Conservation (phyloP, 192 early-diverging fungal species). For the Umbelopsis ramanniana region DNA sequence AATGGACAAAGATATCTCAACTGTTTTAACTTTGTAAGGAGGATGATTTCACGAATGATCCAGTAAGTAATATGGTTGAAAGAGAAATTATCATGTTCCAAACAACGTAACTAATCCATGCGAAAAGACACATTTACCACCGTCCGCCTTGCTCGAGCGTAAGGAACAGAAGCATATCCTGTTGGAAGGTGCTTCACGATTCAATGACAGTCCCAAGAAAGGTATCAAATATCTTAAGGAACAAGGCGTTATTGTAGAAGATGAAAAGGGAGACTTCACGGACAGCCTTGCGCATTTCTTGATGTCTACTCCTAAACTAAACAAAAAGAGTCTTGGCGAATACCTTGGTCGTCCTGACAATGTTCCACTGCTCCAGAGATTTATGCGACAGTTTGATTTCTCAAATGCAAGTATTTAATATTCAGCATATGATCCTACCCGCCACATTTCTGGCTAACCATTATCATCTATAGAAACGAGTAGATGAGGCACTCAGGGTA, state of each 20-base stretch:
- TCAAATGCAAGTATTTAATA: slow-evolving; percentile 58
- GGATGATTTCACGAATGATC: neutral
- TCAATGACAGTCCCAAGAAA: slow-evolving; percentile 87
- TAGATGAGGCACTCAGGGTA: slow-evolving; percentile 93
- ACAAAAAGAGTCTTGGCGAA: slow-evolving; percentile 88
- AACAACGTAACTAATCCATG: neutral
- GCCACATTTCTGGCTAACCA: neutral
- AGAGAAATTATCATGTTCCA: neutral
- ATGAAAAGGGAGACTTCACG: slow-evolving; percentile 52
- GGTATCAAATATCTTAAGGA: slow-evolving; percentile 83
- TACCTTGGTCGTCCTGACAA: slow-evolving; percentile 88
- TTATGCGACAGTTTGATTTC: slow-evolving; percentile 89
- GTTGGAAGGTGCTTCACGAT: slow-evolving; percentile 75
- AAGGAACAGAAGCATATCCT: slow-evolving; percentile 81
- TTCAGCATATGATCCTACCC: neutral
- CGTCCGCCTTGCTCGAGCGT: slow-evolving; percentile 44
- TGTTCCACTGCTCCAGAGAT: slow-evolving; percentile 82
- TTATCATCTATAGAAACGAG: slow-evolving; percentile 65
- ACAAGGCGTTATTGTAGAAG: slow-evolving; percentile 44
- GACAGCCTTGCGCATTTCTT: slow-evolving; percentile 76
- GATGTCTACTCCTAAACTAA: slow-evolving; percentile 79
- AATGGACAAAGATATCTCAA: neutral
- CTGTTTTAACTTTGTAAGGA: neutral
- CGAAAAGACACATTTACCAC: neutral
- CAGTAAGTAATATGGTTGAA: neutral